Conservation (phyloP, 2,329 filamentous ascomycete species). For the Pseudogymnoascus sp. region DNA sequence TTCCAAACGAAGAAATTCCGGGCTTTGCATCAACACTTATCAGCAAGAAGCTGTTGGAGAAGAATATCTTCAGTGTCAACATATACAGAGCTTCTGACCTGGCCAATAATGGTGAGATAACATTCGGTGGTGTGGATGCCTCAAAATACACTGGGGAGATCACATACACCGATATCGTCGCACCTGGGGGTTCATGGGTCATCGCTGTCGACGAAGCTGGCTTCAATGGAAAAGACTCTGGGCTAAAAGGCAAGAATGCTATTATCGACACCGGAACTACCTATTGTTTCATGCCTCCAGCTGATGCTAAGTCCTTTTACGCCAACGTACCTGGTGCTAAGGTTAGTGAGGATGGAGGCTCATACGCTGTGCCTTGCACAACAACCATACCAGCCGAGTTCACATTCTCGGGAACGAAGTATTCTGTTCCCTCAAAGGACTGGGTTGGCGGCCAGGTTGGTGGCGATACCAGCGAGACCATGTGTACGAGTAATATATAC, state of each 20-base stretch:
- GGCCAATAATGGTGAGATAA: slow-evolving; percentile 65
- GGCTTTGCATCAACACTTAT: slow-evolving; percentile 61
- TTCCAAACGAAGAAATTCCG: slow-evolving; percentile 43
- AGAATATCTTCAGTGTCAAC: slow-evolving; percentile 65
- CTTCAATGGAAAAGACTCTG: slow-evolving; percentile 50
- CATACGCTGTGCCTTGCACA: slow-evolving; percentile 67
- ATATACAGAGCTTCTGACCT: slow-evolving; percentile 62
- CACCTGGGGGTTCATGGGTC: slow-evolving; percentile 59
- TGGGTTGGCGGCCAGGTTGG: slow-evolving; percentile 49
- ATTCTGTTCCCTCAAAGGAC: slow-evolving; percentile 61
- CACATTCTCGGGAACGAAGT: slow-evolving; percentile 60
- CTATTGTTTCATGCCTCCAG: slow-evolving; percentile 64
- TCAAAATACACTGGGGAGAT: slow-evolving; percentile 62
- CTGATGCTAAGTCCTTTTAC: slow-evolving; percentile 62
- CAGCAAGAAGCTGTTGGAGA: slow-evolving; percentile 46
- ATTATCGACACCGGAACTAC: slow-evolving; percentile 83
- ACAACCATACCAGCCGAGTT: slow-evolving; percentile 55
- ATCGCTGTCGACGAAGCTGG: slow-evolving; percentile 61
- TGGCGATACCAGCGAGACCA: slow-evolving; percentile 26
- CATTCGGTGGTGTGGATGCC: slow-evolving; percentile 64
- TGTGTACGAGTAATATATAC: slow-evolving; percentile 66
- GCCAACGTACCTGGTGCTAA: slow-evolving; percentile 51
- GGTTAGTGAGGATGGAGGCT: slow-evolving; percentile 48
- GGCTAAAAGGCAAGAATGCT: slow-evolving; percentile 43
- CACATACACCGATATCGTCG: slow-evolving; percentile 52